Evolutionary conservation across 2,329 filamentous ascomycete species (phyloP).

Genomic region (Cladosporium sp.): DNA sequence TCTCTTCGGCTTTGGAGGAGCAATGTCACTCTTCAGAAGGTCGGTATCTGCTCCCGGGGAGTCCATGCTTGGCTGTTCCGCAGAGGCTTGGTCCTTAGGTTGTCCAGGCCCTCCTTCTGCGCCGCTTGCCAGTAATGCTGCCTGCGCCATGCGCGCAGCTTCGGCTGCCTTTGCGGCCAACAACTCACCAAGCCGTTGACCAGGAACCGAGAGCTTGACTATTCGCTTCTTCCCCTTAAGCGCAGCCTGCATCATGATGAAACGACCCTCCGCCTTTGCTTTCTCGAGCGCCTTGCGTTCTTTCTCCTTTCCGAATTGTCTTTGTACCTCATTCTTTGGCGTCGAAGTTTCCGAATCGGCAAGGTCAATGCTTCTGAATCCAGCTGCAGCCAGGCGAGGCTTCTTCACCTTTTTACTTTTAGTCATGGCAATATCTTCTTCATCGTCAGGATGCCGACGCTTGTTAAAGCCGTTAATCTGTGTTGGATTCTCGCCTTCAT

Average conservation of each 20-base stretch:
- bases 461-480: conserved; percentile 14
- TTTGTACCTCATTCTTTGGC: conserved; percentile 41
- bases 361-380: conserved; percentile 29
- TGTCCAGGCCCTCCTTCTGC: neutral
- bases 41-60: conserved; percentile 8
- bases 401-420: conserved; percentile 32
- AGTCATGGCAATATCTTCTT: conserved; percentile 36
- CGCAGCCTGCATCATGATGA: conserved; percentile 42
- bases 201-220: conserved; percentile 37
- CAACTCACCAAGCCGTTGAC: conserved; percentile 35
- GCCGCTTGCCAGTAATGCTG: neutral
- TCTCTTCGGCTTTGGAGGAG: conserved; percentile 27
- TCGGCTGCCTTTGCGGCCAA: conserved; percentile 29
- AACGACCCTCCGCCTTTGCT: conserved; percentile 41
- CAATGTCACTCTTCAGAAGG: conserved; percentile 31
- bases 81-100: neutral
- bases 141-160: conserved; percentile 20
- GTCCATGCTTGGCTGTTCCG: neutral
- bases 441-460: conserved; percentile 20
- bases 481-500: conserved; percentile 26
- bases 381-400: conserved; percentile 29
- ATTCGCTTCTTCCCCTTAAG: conserved; percentile 43
- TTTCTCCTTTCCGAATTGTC: conserved; percentile 46
- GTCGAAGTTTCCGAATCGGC: conserved; percentile 24
- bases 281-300: conserved; percentile 38